Evolutionary conservation across 2,329 filamentous ascomycete species (phyloP).

Genomic region (Cordyceps javanica): DNA sequence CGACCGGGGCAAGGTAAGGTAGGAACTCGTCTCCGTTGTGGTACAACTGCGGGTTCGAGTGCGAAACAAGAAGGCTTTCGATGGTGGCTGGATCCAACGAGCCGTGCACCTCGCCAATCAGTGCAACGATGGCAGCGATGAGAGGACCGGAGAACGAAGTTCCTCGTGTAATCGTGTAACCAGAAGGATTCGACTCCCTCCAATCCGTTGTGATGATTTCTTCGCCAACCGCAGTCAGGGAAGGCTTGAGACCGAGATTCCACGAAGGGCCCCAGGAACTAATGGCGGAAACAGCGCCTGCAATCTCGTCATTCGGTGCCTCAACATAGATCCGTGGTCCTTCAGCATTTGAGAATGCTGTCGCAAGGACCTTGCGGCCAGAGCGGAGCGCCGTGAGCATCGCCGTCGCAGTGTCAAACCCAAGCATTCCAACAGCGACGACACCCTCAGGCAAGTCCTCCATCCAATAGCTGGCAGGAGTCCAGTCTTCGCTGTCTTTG

Average conservation of each 20-base stretch:
- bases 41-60: conserved; percentile 34
- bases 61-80: conserved; percentile 37
- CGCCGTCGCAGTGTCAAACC: conserved; percentile 35
- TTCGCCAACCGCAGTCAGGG: conserved; percentile 33
- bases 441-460: conserved; percentile 16
- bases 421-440: conserved; percentile 18
- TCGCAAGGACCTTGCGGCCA: conserved; percentile 19
- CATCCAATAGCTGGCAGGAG: background rate
- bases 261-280: conserved; percentile 37
- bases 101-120: conserved; percentile 37
- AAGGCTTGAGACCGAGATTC: conserved; percentile 34
- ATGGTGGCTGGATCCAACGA: conserved; percentile 37
- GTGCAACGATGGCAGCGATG: conserved; percentile 30
- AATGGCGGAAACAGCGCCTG: conserved; percentile 27
- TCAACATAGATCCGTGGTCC: background rate
- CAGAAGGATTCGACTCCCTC: conserved; percentile 32
- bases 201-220: conserved; percentile 36
- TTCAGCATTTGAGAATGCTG: background rate
- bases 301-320: conserved; percentile 20
- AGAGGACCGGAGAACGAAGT: conserved; percentile 43
- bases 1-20: background rate
- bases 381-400: conserved; percentile 18
- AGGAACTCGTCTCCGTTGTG: conserved; percentile 25
- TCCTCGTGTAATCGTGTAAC: conserved; percentile 20
- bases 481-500: background rate